These are phyloP conservation scores for Saturnispora hagleri DNA, from an alignment of 805 yeast genomes.

Conservation along the genomic window DNA sequence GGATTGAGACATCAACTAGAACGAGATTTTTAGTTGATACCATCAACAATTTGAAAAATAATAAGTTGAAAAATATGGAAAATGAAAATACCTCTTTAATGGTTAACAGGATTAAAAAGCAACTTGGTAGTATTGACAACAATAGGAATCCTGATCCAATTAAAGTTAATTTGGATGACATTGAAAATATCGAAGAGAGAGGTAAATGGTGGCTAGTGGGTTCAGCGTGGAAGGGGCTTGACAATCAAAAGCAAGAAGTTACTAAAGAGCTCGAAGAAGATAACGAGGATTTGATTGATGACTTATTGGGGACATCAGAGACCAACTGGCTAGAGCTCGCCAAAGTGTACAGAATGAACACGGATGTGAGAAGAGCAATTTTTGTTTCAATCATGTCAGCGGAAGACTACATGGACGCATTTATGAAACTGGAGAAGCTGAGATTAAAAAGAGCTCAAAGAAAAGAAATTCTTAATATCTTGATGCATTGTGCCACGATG, in stretches of 20 bases:
- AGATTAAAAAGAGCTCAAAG: conserved; percentile 71
- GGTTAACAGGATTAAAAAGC: conserved; percentile 52
- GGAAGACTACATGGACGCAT: conserved; percentile 82
- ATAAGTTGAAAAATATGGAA: conserved; percentile 49
- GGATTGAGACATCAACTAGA: conserved; percentile 42
- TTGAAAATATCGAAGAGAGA: conserved; percentile 59
- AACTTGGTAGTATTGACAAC: conserved; percentile 42
- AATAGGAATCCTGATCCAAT: conserved; percentile 59
- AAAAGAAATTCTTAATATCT: conserved; percentile 76
- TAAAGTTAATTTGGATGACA: conserved; percentile 77
- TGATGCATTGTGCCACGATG: conserved; percentile 76
- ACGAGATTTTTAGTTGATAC: conserved; percentile 79
- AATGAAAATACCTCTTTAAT: conserved; percentile 47
- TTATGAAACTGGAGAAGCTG: conserved; percentile 70
- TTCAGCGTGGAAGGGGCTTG: conserved; percentile 84
- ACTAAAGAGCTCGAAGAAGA: conserved; percentile 10
- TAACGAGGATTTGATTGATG: conserved; percentile 37
- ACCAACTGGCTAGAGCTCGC: conserved; percentile 91
- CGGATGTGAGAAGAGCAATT: conserved; percentile 88
- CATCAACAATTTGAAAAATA: conserved; percentile 76
- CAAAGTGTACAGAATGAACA: conserved; percentile 81
- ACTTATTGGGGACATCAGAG: conserved; percentile 55
- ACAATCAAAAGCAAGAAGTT: neutral
- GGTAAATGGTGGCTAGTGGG: conserved; percentile 99
- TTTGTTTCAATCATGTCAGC: conserved; percentile 94